phyloP scores from a whole-genome alignment of 2,329 filamentous ascomycete genomes.

The Fusarium liriodendri region DNA sequence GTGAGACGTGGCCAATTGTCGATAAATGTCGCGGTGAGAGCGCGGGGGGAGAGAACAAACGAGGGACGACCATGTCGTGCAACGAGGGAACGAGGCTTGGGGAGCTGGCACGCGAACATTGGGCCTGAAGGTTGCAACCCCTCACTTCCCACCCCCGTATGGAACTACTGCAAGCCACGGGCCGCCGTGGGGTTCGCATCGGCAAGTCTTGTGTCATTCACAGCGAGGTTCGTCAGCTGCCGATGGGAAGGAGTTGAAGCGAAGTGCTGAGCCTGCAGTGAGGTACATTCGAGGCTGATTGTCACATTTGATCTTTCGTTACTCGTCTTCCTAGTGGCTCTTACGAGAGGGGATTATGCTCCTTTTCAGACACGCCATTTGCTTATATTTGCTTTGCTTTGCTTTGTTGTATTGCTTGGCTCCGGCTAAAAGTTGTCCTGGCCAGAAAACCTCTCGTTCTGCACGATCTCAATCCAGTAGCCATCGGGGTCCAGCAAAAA shows the following conservation, averaged over 20 bases:
- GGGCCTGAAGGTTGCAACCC: conserved; percentile 30
- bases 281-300: not conserved
- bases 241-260: not conserved
- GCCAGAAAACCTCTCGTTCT: conserved; percentile 77
- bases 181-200: conserved; percentile 25
- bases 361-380: not conserved
- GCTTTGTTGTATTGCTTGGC: not conserved
- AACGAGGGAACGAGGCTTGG: not conserved
- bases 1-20: not conserved
- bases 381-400: not conserved
- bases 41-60: not conserved
- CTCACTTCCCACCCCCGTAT: conserved; percentile 40
- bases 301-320: not conserved
- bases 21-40: not conserved
- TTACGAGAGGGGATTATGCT: not conserved
- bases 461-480: conserved; percentile 85
- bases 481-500: conserved; percentile 90
- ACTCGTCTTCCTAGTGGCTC: not conserved
- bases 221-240: not conserved
- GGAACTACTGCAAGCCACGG: conserved; percentile 44
- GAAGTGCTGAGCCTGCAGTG: not conserved
- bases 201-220: not conserved
- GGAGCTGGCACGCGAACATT: conserved; percentile 7
- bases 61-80: not conserved
- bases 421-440: conserved; percentile 62